Percentiles rank a stretch among this genome's conserved stretches.
These are phyloP conservation scores for Boechera divaricarpa DNA, from an alignment of 345 rosid genomes.

Conservation along the genomic window DNA sequence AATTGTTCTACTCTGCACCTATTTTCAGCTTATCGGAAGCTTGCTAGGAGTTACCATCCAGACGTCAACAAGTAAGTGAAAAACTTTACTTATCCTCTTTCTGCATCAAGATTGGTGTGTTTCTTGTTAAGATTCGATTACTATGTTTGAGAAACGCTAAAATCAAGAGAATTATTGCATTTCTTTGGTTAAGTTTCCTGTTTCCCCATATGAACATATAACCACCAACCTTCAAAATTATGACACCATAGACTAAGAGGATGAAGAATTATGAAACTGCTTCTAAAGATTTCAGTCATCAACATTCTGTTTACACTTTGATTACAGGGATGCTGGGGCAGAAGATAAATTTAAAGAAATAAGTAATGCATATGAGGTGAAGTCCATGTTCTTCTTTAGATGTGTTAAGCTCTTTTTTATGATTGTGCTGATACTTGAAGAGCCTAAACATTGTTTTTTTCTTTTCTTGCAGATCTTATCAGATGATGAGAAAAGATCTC, in stretches of 20 bases:
- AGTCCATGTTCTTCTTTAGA: constrained; percentile 34
- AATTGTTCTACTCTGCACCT: constrained; percentile 1
- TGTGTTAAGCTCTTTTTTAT: not conserved
- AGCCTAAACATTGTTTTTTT: constrained; percentile 14
- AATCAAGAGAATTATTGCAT: not conserved
- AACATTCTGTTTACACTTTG: constrained; percentile 7
- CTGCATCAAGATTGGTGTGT: constrained; percentile 18
- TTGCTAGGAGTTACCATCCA: constrained; percentile 94
- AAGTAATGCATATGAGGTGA: constrained; percentile 98
- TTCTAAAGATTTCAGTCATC: not conserved
- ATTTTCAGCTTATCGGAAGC: constrained; percentile 91
- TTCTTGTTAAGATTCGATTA: not conserved
- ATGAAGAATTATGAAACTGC: constrained; percentile 1
- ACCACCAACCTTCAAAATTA: not conserved
- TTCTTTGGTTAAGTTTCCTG: not conserved
- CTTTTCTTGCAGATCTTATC: constrained; percentile 71
- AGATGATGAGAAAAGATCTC: constrained; percentile 92
- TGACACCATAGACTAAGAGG: constrained; percentile 4
- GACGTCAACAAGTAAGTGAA: constrained; percentile 94
- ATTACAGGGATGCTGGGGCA: constrained; percentile 83
- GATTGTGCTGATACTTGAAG: constrained; percentile 2
- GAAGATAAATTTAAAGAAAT: constrained; percentile 96
- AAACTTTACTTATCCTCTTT: constrained; percentile 9
- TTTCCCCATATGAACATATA: not conserved
- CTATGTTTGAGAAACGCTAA: not conserved